Conservation (phyloP, 768 basidiomycete genomes). For the Russula olivacea region DNA sequence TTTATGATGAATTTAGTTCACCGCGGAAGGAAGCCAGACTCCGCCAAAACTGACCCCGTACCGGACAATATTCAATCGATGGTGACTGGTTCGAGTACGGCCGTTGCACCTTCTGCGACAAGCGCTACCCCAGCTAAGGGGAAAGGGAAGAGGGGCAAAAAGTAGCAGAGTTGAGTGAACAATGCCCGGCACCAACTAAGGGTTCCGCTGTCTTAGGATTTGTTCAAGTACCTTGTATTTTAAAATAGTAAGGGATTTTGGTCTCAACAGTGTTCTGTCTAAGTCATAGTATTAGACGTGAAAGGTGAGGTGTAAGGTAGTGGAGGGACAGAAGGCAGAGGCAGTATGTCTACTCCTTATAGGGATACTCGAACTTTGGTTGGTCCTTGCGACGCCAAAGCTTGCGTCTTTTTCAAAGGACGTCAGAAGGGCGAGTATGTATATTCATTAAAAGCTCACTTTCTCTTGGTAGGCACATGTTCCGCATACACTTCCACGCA, state of each 20-base stretch:
- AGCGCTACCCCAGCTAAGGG: constrained; percentile 18
- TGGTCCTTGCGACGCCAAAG: constrained; percentile 86
- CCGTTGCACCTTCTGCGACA: constrained; percentile 8
- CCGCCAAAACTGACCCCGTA: constrained; percentile 24
- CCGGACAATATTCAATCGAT: background rate
- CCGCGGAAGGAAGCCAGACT: constrained; percentile 24
- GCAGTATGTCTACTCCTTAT: constrained; percentile 52
- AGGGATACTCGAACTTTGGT: constrained; percentile 83
- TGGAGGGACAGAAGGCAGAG: too few relatives aligned
- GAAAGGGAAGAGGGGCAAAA: constrained; percentile 17
- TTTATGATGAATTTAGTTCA: constrained; percentile 63
- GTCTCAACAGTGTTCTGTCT: background rate
- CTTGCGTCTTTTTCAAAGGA: constrained; percentile 58
- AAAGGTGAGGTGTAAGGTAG: background rate
- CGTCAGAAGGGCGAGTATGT: constrained; percentile 3
- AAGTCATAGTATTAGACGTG: background rate
- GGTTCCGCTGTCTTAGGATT: background rate
- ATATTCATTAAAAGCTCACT: constrained; percentile 48
- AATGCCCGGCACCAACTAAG: background rate
- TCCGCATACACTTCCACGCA: constrained; percentile 85
- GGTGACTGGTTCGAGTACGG: constrained; percentile 9
- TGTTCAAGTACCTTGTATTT: constrained; percentile 1
- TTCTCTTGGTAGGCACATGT: constrained; percentile 80
- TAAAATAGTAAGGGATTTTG: background rate
- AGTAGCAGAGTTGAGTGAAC: constrained; percentile 1